Percentiles rank a stretch among this genome's conserved stretches.
These are phyloP conservation scores for Agaricus sinodeliciosus DNA, from an alignment of 768 basidiomycete genomes.

Conservation along the genomic window DNA sequence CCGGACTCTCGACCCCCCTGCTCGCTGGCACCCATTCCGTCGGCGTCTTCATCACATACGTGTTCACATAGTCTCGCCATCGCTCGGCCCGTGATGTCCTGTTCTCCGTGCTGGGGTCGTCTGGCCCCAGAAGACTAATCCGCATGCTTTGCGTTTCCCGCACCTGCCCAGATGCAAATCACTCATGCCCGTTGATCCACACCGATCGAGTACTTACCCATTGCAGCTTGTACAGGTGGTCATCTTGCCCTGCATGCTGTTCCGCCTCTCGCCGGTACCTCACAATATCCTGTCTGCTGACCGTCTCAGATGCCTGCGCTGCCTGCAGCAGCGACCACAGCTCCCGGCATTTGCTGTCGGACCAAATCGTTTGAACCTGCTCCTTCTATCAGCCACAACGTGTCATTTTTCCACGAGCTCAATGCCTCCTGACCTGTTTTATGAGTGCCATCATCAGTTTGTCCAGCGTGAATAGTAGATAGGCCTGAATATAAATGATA, in stretches of 20 bases:
- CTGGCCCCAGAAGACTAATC: conserved; percentile 51
- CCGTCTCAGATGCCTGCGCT: conserved; percentile 44
- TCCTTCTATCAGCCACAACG: conserved; percentile 4
- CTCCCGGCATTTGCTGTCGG: conserved; percentile 84
- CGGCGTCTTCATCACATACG: conserved; percentile 62
- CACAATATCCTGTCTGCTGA: conserved; percentile 61
- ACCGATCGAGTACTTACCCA: conserved; percentile 50
- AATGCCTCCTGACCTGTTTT: conserved; percentile 66
- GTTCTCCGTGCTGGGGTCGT: conserved; percentile 38
- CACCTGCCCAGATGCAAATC: conserved; percentile 35
- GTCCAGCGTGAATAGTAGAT: conserved; percentile 89
- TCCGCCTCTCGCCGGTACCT: conserved; percentile 79
- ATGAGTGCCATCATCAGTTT: conserved; percentile 83
- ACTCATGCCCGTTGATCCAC: conserved; percentile 11
- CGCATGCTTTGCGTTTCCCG: conserved; percentile 46
- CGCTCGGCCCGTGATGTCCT: conserved; percentile 22
- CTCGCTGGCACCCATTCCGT: conserved; percentile 62
- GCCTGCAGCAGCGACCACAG: conserved; percentile 70
- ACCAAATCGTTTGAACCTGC: conserved; percentile 81
- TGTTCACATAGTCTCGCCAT: conserved; percentile 72
- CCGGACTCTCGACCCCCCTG: conserved; percentile 26
- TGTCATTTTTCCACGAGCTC: background rate
- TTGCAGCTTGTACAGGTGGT: conserved; percentile 71
- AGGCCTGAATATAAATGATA: conserved; percentile 55
- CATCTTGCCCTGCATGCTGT: conserved; percentile 64